Conservation (phyloP, 2,329 filamentous ascomycete species). For the Botrytis porri region DNA sequence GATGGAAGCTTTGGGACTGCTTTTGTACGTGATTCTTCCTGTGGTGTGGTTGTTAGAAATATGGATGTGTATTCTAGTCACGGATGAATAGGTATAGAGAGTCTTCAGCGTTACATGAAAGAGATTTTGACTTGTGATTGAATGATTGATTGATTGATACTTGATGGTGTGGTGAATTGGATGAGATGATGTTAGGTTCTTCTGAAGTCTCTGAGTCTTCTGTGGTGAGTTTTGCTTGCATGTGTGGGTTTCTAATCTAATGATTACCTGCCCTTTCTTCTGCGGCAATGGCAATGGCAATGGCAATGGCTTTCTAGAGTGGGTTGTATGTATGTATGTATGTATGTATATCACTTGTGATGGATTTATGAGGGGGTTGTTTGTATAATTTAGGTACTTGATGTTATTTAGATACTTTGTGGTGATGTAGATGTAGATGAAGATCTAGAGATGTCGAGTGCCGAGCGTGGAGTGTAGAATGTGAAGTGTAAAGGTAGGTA, state of each 20-base stretch:
- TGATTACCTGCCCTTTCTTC: neutral
- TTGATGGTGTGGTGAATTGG: neutral
- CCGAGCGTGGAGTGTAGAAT: no score
- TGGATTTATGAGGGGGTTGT: neutral
- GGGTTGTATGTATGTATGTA: neutral
- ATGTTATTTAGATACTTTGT: neutral
- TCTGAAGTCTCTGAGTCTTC: rapidly evolving
- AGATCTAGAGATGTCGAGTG: no score
- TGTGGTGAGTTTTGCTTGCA: neutral
- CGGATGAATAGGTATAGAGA: neutral
- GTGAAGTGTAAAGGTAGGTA: no score
- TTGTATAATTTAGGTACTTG: rapidly evolving
- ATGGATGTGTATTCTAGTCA: neutral
- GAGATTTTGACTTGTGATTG: neutral
- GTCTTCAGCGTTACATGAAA: neutral
- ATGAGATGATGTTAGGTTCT: neutral
- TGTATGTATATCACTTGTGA: neutral
- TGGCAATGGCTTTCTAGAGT: neutral
- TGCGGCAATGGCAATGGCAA: neutral
- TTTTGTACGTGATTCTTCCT: neutral
- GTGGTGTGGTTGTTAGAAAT: neutral
- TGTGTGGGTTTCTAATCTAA: neutral
- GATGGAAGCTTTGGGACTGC: neutral
- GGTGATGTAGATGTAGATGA: neutral
- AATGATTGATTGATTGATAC: neutral